These are phyloP conservation scores for Dactylella cylindrospora DNA, from an alignment of 2,329 filamentous ascomycete genomes.

Conservation along the genomic window DNA sequence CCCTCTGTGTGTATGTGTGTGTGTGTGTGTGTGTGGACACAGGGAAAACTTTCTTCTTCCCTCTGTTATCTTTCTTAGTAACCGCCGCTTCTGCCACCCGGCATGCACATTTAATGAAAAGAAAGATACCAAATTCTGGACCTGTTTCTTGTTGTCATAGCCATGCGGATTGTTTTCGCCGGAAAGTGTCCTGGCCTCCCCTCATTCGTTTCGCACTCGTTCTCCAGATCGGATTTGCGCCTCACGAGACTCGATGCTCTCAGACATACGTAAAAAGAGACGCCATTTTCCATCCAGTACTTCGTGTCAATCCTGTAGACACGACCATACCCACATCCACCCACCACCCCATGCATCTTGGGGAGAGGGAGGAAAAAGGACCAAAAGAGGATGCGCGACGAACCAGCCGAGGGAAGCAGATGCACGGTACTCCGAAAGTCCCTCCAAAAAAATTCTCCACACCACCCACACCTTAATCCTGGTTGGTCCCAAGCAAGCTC, in stretches of 20 bases:
- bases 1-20: no score
- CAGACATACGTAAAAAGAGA: constrained; percentile 19
- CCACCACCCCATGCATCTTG: no score
- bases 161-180: constrained; percentile 45
- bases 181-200: constrained; percentile 43
- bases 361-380: no score
- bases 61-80: constrained; percentile 25
- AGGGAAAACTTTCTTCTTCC: not conserved
- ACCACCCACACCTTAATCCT: constrained; percentile 42
- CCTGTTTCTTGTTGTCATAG: constrained; percentile 25
- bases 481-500: constrained; percentile 35
- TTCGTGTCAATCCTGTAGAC: constrained; percentile 38
- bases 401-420: constrained; percentile 44
- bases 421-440: constrained; percentile 44
- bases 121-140: constrained; percentile 23
- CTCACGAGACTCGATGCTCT: constrained; percentile 42
- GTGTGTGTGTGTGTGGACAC: not conserved
- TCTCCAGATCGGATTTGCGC: constrained; percentile 37
- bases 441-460: constrained; percentile 41
- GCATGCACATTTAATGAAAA: not conserved
- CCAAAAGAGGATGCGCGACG: constrained; percentile 43
- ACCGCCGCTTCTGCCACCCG: constrained; percentile 34
- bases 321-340: no score
- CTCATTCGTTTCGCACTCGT: constrained; percentile 3
- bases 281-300: constrained; percentile 26